Base-by-base conservation (phyloP, 2,329 filamentous ascomycete species). In the Monosporascus sp. region DNA sequence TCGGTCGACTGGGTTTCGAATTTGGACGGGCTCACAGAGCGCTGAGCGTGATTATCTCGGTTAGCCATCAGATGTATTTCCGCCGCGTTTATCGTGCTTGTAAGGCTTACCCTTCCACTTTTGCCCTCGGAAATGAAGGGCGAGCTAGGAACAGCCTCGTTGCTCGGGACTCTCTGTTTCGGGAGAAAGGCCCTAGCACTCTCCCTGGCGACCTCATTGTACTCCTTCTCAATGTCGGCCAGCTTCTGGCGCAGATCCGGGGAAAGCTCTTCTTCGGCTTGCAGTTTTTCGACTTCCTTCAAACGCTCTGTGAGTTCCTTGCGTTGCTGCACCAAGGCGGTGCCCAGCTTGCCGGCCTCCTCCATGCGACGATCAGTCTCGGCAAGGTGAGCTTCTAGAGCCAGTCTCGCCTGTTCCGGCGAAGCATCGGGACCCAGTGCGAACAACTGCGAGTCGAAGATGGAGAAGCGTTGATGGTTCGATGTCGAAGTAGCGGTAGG, bases 291-390 rank as follows among this genome's bases (percentile, higher is more conserved):
- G 3, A 99, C 86, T 65, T 97, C 91, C 62, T 86, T 85, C 54
- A 99, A 73, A 60, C 88, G 86, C 45, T 95, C 88, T 44, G 85
- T 82, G 54, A 99, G 79, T 58, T 95, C 86, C 67, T 87, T 87
- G 61, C 91, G 87, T 74, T 97, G 94, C 59, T 92, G 84, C 24
- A 97, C 84, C 27, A 99, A 80, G 9, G 91, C 87, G 24, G 88
- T 94, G 58, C 94, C 67, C 41, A 99, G 75, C 66, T 89, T 91
- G 27, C 91, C 94, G 6, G 93, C 89, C 68, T 97, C 92, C 65
- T 95, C 89, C 58, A 99, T 86, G 54, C 93, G 85, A 55, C 91
- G 87, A 65, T 96, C 91, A 1, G 93, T 97, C 71, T 99, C 94
- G 58, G 88, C 86, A 48, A 99, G 80, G 72, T 97, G 94, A 50